Evolutionary conservation across 257 asterid genomes (phyloP).

Genomic region (Ehretia macrophylla): DNA sequence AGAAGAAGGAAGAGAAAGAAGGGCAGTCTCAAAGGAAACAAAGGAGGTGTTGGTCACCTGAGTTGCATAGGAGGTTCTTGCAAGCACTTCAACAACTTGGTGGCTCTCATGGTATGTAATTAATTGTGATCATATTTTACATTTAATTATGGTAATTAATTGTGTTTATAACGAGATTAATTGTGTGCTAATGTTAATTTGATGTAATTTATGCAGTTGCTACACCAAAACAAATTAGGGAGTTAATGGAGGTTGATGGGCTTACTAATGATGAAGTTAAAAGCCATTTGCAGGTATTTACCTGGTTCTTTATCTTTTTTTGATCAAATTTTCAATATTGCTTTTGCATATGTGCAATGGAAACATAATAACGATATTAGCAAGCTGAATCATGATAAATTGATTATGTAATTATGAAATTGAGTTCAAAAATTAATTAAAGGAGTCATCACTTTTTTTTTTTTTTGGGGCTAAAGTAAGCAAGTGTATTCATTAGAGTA

Average conservation of each 20-base stretch:
- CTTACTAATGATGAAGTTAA: slow-evolving; percentile 72
- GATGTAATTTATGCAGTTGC: slow-evolving; percentile 35
- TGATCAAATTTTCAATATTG: not conserved
- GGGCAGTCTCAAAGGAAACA: slow-evolving; percentile 40
- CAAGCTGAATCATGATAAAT: not conserved
- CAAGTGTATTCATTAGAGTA: no score
- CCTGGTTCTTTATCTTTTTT: not conserved
- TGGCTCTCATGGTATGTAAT: slow-evolving; percentile 50
- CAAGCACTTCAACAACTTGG: slow-evolving; percentile 66
- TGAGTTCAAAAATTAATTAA: no score
- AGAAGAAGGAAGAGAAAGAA: slow-evolving; percentile 42
- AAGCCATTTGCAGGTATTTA: slow-evolving; percentile 65
- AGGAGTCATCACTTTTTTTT: no score
- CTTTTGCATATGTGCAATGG: no score
- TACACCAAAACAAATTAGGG: slow-evolving; percentile 69
- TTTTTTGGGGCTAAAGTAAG: no score
- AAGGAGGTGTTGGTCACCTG: slow-evolving; percentile 71
- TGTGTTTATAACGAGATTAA: not conserved
- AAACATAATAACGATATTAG: no score
- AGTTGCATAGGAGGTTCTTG: slow-evolving; percentile 51
- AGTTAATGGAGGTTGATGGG: slow-evolving; percentile 69
- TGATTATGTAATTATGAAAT: no score
- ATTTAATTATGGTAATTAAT: no score
- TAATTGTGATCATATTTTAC: not conserved
- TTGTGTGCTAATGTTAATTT: not conserved